Base-by-base conservation (phyloP, 345 rosid species). In the Salix caprea region DNA sequence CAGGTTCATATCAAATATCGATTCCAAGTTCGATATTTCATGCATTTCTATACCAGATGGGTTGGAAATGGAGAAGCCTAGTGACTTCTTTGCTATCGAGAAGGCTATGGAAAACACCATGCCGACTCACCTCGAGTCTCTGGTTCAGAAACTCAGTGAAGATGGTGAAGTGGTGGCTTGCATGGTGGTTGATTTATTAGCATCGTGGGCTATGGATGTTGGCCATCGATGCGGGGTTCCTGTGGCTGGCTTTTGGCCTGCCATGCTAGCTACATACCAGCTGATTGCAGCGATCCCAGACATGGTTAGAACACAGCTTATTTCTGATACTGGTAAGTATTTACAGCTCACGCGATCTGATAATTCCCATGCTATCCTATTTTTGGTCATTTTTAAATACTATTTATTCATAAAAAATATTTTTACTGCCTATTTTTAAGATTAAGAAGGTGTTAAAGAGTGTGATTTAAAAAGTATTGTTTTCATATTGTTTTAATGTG, bases 191-290 rank as follows among this genome's bases (percentile, higher is more conserved):
- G 97, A 94, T 79, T 69, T 94, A 48, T 23, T 94, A 73, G 92
- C 89, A 23, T 91, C 95, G 0, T 90, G 89, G 80, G 96, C 98
- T 14, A 78, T 85, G 13, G 81, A 74, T 74, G 96, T 91, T 42
- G 93, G 86, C 23, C 77, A 77, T 24, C 85, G 85, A 4, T 87
- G 94, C 44, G 83, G 89, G 11, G 81, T 90, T 74, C 86, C 88
- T 0, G 88, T 77, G 0, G 91, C 89, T 2, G 97, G 98, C 16
- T 89, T 90, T 74, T 94, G 98, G 95, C 86, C 97, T 0, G 97
- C 85, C 30, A 87, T 89, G 94, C 75, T 84, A 4, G 89, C 95
- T 7, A 82, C 92, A 24, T 91, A 88, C 76, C 81, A 83, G 58
- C 58, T 94, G 76, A 84, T 94, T 44, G 76, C 79, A 1, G 85